A percentile compares a stretch with the other conserved stretches of the same genome.
These are phyloP conservation scores for Lactarius hatsudake DNA, from an alignment of 768 basidiomycete species.

Conservation along the genomic window DNA sequence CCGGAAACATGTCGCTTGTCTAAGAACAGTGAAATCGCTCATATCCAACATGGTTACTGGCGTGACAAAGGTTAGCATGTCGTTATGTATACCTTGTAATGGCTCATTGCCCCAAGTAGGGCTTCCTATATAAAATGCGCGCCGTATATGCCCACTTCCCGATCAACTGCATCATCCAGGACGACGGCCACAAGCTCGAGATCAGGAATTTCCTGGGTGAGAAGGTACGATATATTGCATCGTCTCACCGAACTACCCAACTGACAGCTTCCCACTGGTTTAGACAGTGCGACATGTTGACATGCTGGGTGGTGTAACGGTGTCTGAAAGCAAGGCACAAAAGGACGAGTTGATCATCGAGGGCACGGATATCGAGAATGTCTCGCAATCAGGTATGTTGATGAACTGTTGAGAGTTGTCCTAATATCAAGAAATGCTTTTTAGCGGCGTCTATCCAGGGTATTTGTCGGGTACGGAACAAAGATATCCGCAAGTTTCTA, in stretches of 20 bases:
- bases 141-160: slow-evolving; percentile 99
- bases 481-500: slow-evolving; percentile 99
- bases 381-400: slow-evolving; percentile 86
- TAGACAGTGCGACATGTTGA: slow-evolving; percentile 88
- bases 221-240: slow-evolving; percentile 54
- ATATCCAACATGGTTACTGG: slow-evolving; percentile 98
- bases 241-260: neutral
- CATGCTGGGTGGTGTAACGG: slow-evolving; percentile 86
- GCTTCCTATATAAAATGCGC: slow-evolving; percentile 99
- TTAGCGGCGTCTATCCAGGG: slow-evolving; percentile 95
- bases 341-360: slow-evolving; percentile 94
- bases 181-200: slow-evolving; percentile 67
- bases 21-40: slow-evolving; percentile 91
- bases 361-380: slow-evolving; percentile 95
- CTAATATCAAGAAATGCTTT: slow-evolving; percentile 18
- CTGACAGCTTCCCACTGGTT: neutral
- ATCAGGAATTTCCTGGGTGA: slow-evolving; percentile 96
- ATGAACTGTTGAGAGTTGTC: neutral
- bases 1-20: slow-evolving; percentile 97
- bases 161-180: slow-evolving; percentile 95
- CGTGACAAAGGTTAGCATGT: slow-evolving; percentile 76
- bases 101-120: slow-evolving; percentile 44
- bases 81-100: neutral
- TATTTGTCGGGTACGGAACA: slow-evolving; percentile 95
- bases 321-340: slow-evolving; percentile 84